Percentiles rank a stretch among this genome's conserved stretches.
phyloP scores from a whole-genome alignment of 2,329 filamentous ascomycete species.

The Penicillium paneum region DNA sequence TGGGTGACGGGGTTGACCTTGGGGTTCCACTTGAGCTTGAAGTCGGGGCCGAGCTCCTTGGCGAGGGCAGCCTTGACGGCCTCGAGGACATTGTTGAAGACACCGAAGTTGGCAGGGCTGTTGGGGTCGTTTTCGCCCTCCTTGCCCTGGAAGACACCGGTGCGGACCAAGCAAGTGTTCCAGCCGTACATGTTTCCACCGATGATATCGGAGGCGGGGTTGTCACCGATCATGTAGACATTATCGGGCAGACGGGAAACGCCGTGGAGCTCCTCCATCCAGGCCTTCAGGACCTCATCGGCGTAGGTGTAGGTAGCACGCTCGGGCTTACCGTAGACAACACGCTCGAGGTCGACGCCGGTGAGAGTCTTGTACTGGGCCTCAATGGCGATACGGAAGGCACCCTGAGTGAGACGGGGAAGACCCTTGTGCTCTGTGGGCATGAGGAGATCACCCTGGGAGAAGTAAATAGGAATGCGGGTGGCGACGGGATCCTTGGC shows the following conservation, averaged over 20 bases:
- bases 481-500: constrained; percentile 63
- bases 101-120: constrained; percentile 74
- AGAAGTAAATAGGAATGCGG: constrained; percentile 73
- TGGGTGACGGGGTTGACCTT: constrained; percentile 65
- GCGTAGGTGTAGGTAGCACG: constrained; percentile 75
- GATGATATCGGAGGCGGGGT: constrained; percentile 69
- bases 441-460: constrained; percentile 63
- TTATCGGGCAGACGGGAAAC: constrained; percentile 67
- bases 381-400: constrained; percentile 72
- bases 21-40: constrained; percentile 70
- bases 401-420: constrained; percentile 68
- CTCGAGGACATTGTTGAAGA: constrained; percentile 70
- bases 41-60: constrained; percentile 70
- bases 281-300: constrained; percentile 67
- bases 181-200: constrained; percentile 78
- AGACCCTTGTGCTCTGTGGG: constrained; percentile 60
- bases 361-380: constrained; percentile 64
- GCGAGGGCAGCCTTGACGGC: constrained; percentile 65
- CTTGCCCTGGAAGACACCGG: constrained; percentile 69
- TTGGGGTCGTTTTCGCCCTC: constrained; percentile 67
- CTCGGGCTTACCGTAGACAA: constrained; percentile 73
- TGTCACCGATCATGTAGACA: constrained; percentile 75
- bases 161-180: constrained; percentile 76
- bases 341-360: constrained; percentile 68
- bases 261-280: constrained; percentile 74